Conservation (phyloP, 2,329 filamentous ascomycete genomes). For the Raffaelea deltoideospora region DNA sequence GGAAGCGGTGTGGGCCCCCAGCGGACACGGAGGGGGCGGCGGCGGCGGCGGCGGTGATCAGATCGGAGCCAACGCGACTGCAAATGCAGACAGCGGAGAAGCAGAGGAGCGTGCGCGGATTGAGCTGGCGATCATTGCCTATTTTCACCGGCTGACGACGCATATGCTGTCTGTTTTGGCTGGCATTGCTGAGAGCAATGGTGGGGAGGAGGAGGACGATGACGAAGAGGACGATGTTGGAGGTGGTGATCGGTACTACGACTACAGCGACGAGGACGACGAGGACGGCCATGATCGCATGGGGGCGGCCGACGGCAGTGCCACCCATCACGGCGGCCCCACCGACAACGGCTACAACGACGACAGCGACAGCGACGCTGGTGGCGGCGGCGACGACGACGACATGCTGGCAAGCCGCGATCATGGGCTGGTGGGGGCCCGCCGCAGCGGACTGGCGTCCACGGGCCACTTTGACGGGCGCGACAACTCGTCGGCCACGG, state of each 20-base stretch:
- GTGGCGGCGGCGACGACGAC: not conserved
- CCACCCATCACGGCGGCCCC: not conserved
- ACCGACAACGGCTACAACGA: constrained; percentile 2
- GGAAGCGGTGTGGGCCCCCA: not conserved
- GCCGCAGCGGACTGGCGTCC: constrained; percentile 4
- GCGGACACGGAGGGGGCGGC: not conserved
- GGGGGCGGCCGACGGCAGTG: not conserved
- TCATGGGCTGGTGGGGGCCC: constrained; percentile 3
- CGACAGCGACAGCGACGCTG: not conserved
- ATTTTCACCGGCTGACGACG: constrained; percentile 64
- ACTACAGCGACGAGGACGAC: constrained; percentile 2
- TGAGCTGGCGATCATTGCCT: constrained; percentile 62
- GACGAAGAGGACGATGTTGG: constrained; percentile 17
- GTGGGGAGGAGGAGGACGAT: constrained; percentile 28
- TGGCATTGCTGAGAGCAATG: constrained; percentile 39
- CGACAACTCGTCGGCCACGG: not conserved
- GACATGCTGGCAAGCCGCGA: too few relatives aligned
- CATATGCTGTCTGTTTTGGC: constrained; percentile 47
- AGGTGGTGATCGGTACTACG: constrained; percentile 5
- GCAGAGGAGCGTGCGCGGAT: constrained; percentile 33
- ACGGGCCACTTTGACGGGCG: too few relatives aligned
- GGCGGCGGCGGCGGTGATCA: constrained; percentile 7
- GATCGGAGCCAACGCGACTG: too few relatives aligned
- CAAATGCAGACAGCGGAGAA: constrained; percentile 9
- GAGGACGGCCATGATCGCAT: constrained; percentile 1